Percentiles rank a stretch among this genome's conserved stretches.
These are phyloP conservation scores for Barnettozyma sucrosica DNA, from an alignment of 805 yeast genomes.

Conservation along the genomic window DNA sequence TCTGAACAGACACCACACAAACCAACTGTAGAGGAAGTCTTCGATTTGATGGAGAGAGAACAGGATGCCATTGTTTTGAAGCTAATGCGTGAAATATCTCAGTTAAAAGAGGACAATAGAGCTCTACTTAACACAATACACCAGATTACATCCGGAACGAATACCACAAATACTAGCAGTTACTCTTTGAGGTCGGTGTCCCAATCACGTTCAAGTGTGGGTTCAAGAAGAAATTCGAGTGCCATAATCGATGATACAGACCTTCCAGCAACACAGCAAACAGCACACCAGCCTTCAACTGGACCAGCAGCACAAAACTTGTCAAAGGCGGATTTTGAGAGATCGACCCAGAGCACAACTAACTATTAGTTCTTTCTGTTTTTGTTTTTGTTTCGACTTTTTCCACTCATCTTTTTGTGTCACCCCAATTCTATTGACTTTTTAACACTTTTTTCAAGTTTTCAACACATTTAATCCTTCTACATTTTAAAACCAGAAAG, in stretches of 20 bases:
- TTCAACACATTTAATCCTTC: not conserved
- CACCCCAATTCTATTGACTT: not conserved
- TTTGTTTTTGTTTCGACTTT: not conserved
- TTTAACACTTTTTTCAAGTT: not conserved
- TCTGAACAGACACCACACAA: conserved; percentile 15
- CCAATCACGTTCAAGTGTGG: conserved; percentile 9
- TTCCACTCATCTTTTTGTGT: not conserved
- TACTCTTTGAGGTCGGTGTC: conserved; percentile 6
- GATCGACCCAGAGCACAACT: not conserved
- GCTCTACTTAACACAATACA: conserved; percentile 26
- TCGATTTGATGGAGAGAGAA: conserved; percentile 63
- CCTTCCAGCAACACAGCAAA: not conserved
- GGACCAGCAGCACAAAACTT: not conserved
- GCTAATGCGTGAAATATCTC: conserved; percentile 55
- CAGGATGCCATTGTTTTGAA: conserved; percentile 70
- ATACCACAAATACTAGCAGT: conserved; percentile 1
- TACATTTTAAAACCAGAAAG: too few relatives aligned
- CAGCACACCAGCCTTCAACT: not conserved
- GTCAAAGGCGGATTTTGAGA: not conserved
- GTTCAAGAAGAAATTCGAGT: conserved; percentile 14
- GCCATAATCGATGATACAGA: conserved; percentile 3
- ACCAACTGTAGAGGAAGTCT: conserved; percentile 41
- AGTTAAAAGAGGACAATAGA: conserved; percentile 48
- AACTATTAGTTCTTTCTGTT: not conserved
- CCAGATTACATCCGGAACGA: conserved; percentile 9